These are phyloP conservation scores for Nidularia sp. DNA, from an alignment of 768 basidiomycete species.

Conservation along the genomic window DNA sequence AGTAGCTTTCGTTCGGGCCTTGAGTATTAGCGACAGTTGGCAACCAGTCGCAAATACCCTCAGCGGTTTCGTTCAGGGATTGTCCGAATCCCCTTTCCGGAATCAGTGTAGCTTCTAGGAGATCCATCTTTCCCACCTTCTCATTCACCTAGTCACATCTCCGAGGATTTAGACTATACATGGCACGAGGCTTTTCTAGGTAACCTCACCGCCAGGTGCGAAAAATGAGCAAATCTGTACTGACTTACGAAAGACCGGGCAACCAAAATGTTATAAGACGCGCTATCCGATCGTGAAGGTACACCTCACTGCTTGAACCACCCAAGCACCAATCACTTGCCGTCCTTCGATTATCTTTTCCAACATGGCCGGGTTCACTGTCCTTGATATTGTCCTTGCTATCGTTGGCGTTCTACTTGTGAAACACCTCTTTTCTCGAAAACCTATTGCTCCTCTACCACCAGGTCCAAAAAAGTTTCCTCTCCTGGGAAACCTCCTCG, in stretches of 20 bases:
- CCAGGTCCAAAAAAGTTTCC: constrained; percentile 43
- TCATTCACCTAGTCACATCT: neutral
- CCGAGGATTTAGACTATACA: neutral
- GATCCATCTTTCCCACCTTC: too few species aligned
- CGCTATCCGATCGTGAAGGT: neutral
- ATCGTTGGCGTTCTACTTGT: constrained; percentile 11
- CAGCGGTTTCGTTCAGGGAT: too few species aligned
- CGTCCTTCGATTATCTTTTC: neutral
- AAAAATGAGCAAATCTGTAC: neutral
- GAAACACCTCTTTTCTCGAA: constrained; percentile 10
- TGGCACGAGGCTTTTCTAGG: too few species aligned
- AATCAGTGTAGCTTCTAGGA: too few species aligned
- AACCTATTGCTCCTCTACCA: constrained; percentile 22
- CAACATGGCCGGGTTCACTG: constrained; percentile 9
- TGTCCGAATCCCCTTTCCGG: too few species aligned
- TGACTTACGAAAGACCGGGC: neutral
- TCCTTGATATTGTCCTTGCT: constrained; percentile 12
- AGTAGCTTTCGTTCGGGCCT: too few species aligned
- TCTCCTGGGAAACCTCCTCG: constrained; percentile 42
- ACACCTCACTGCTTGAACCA: neutral
- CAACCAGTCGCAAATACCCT: too few species aligned
- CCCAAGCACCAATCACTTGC: neutral
- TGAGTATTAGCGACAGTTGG: too few species aligned
- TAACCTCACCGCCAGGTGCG: too few species aligned
- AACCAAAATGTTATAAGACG: neutral